phyloP scores from a whole-genome alignment of 805 yeast species.

The Candida boleticola region DNA sequence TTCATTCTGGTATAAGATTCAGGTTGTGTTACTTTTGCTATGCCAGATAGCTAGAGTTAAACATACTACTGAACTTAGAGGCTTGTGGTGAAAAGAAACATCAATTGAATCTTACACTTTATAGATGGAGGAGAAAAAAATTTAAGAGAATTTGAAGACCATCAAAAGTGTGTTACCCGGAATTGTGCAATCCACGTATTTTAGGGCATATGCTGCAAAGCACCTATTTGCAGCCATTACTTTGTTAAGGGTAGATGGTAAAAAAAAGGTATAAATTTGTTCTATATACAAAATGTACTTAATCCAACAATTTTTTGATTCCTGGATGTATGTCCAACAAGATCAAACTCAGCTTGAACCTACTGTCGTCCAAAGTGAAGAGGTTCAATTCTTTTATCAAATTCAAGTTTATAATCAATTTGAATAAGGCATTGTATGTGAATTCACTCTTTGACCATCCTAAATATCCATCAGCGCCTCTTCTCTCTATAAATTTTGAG shows the following conservation, averaged over 20 bases:
- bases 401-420: slow-evolving; percentile 4
- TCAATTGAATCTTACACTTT: too few species aligned
- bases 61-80: too few species aligned
- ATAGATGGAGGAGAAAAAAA: too few species aligned
- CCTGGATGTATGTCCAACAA: not conserved
- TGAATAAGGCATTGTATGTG: slow-evolving; percentile 7
- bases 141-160: too few species aligned
- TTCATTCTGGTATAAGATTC: too few species aligned
- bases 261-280: too few species aligned
- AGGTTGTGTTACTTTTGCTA: too few species aligned
- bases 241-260: too few species aligned
- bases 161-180: slow-evolving; percentile 6
- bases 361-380: not conserved
- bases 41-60: too few species aligned
- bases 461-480: slow-evolving; percentile 11
- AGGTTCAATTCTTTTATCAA: not conserved
- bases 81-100: too few species aligned
- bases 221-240: slow-evolving; percentile 4
- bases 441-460: slow-evolving; percentile 16
- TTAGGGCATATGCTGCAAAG: not conserved
- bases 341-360: not conserved
- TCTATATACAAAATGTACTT: too few species aligned
- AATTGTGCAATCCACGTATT: slow-evolving; percentile 2
- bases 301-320: too few species aligned
- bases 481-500: slow-evolving; percentile 1